Evolutionary conservation across 805 yeast species (phyloP).

Genomic region (Starmerella khaoyaiensis): DNA sequence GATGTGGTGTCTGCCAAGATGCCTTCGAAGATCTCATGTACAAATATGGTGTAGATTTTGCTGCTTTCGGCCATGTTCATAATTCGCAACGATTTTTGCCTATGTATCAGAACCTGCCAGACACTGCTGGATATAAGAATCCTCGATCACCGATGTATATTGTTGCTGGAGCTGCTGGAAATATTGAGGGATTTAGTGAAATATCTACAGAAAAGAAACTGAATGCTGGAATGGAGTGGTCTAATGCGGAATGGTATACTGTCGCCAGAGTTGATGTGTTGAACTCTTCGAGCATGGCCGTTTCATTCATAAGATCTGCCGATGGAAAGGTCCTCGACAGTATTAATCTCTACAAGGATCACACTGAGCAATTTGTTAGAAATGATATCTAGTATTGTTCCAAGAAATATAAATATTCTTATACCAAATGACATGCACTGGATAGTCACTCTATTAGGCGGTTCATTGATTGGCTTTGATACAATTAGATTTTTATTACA

Average conservation of each 20-base stretch:
- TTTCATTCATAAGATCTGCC: slow-evolving; percentile 3
- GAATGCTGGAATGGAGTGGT: slow-evolving; percentile 4
- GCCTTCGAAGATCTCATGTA: slow-evolving; percentile 6
- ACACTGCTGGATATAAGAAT: slow-evolving; percentile 1
- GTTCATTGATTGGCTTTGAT: no score
- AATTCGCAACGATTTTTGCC: slow-evolving; percentile 8
- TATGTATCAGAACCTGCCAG: slow-evolving; percentile 4
- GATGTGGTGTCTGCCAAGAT: slow-evolving; percentile 1
- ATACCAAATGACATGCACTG: no score
- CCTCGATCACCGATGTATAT: slow-evolving; percentile 4
- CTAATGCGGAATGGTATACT: slow-evolving; percentile 1
- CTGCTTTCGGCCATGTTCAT: slow-evolving; percentile 5
- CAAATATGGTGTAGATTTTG: slow-evolving; percentile 5
- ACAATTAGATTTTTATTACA: no score
- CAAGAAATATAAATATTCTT: no score
- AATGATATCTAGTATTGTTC: no score
- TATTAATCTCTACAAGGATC: no score
- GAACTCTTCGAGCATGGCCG: background rate
- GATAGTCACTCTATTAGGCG: no score
- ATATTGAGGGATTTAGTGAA: slow-evolving; percentile 2
- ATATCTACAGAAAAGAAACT: background rate
- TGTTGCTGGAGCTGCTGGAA: slow-evolving; percentile 7
- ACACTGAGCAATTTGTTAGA: no score
- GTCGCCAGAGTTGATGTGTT: slow-evolving; percentile 3
- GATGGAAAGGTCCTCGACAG: slow-evolving; percentile 6